These are phyloP conservation scores for Suillus bovinus DNA, from an alignment of 768 basidiomycete species.

Conservation along the genomic window DNA sequence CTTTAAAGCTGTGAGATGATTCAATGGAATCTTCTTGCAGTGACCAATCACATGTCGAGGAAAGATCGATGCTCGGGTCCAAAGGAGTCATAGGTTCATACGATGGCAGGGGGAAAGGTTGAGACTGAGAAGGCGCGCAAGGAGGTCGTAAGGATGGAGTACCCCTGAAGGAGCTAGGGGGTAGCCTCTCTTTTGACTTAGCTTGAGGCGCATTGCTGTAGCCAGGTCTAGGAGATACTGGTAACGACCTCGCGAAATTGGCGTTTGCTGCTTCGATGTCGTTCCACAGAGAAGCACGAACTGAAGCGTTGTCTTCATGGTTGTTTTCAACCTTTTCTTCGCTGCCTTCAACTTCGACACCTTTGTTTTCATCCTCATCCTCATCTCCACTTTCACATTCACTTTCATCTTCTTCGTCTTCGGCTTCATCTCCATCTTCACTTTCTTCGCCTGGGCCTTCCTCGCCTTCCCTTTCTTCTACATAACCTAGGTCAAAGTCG, in stretches of 20 bases:
- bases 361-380: not conserved
- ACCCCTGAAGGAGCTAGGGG: not conserved
- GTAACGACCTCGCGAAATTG: not conserved
- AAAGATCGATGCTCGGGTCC: slow-evolving; percentile 10
- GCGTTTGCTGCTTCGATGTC: not conserved
- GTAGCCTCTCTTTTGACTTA: not conserved
- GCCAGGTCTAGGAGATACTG: not conserved
- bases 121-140: slow-evolving; percentile 22
- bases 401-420: not conserved
- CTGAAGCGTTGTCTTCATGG: not conserved
- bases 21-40: not conserved
- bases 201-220: not conserved
- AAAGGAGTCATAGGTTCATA: slow-evolving; percentile 2
- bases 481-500: not conserved
- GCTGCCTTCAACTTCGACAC: not conserved
- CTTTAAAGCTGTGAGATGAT: not conserved
- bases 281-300: not conserved
- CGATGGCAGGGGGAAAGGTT: slow-evolving; percentile 13
- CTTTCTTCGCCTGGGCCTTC: not conserved
- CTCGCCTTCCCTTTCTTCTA: slow-evolving; percentile 4
- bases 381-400: not conserved
- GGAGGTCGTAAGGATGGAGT: slow-evolving; percentile 2
- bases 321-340: not conserved
- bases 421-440: not conserved
- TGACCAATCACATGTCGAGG: not conserved